These are phyloP conservation scores for Lasiodiplodia gonubiensis DNA, from an alignment of 2,329 filamentous ascomycete species.

Conservation along the genomic window DNA sequence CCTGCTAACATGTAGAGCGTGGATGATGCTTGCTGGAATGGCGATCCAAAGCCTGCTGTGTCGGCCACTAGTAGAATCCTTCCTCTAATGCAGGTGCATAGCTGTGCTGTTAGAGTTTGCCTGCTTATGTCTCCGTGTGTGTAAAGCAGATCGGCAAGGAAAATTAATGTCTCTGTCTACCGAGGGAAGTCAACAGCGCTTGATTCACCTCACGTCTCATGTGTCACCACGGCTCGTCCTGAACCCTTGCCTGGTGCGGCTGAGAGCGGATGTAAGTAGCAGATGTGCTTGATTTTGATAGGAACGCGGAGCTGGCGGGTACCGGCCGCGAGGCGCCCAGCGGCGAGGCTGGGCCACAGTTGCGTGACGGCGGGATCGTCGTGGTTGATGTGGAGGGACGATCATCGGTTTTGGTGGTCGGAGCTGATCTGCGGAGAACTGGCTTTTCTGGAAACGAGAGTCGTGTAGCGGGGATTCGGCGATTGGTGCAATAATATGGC, in stretches of 20 bases:
- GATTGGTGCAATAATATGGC: constrained; percentile 21
- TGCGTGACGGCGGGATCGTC: constrained; percentile 18
- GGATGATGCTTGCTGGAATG: constrained; percentile 16
- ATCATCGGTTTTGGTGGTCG: constrained; percentile 14
- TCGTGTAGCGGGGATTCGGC: background rate
- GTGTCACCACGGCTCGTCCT: constrained; percentile 14
- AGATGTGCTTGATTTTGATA: background rate
- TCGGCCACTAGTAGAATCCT: background rate
- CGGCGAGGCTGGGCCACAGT: background rate
- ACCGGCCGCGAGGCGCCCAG: constrained; percentile 4
- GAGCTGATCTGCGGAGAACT: constrained; percentile 18
- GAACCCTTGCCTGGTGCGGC: constrained; percentile 9
- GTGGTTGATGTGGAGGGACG: constrained; percentile 17
- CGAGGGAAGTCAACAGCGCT: constrained; percentile 7
- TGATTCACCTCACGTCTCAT: constrained; percentile 24
- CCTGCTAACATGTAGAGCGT: constrained; percentile 7
- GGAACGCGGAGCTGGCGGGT: background rate
- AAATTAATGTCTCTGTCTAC: constrained; percentile 1
- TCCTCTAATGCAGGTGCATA: constrained; percentile 11
- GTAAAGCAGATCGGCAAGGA: constrained; percentile 10
- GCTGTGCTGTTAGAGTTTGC: background rate
- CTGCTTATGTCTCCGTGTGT: background rate
- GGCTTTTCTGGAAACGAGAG: constrained; percentile 23
- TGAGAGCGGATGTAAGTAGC: background rate
- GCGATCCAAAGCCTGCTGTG: constrained; percentile 1